Evolutionary conservation across 495 filamentous ascomycete genomes (phyloP).

Genomic region (Parathielavia appendiculata): DNA sequence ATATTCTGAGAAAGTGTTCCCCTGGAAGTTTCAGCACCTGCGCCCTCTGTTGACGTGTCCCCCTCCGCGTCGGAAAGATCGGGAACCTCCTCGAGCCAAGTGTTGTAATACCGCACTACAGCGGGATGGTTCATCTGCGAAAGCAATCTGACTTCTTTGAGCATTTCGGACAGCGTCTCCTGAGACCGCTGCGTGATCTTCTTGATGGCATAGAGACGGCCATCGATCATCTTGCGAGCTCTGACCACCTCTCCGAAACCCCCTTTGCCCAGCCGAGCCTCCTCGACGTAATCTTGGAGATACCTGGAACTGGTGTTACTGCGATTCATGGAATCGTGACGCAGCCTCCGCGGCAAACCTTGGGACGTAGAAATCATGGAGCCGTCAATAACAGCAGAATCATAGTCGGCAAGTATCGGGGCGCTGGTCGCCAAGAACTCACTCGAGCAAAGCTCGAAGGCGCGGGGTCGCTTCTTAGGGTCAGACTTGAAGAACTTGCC

Average conservation of each 20-base stretch:
- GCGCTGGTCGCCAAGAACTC: constrained; percentile 72
- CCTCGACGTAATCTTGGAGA: constrained; percentile 80
- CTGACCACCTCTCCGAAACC: constrained; percentile 98
- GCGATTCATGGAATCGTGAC: constrained; percentile 48
- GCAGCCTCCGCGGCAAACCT: constrained; percentile 35
- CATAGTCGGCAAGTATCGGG: constrained; percentile 46
- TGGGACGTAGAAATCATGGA: constrained; percentile 39
- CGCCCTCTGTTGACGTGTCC: constrained; percentile 54
- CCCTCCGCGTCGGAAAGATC: constrained; percentile 53
- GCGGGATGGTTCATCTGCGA: constrained; percentile 92
- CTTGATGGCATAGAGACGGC: constrained; percentile 90
- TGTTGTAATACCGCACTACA: constrained; percentile 91
- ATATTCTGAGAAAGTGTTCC: constrained; percentile 31
- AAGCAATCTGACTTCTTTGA: constrained; percentile 86
- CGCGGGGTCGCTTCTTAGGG: constrained; percentile 75
- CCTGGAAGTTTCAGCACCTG: constrained; percentile 25
- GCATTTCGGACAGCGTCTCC: constrained; percentile 71
- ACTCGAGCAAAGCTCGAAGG: constrained; percentile 82
- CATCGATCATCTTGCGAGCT: constrained; percentile 88
- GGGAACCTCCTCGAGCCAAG: constrained; percentile 77
- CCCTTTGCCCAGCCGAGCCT: constrained; percentile 82
- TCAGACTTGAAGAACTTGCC: constrained; percentile 77
- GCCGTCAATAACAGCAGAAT: constrained; percentile 30
- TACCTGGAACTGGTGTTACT: constrained; percentile 61
- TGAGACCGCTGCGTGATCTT: constrained; percentile 84